A percentile compares a stretch with the other conserved stretches of the same genome.
phyloP scores from a whole-genome alignment of 2,329 filamentous ascomycete species.

The Epichloe amarillans region DNA sequence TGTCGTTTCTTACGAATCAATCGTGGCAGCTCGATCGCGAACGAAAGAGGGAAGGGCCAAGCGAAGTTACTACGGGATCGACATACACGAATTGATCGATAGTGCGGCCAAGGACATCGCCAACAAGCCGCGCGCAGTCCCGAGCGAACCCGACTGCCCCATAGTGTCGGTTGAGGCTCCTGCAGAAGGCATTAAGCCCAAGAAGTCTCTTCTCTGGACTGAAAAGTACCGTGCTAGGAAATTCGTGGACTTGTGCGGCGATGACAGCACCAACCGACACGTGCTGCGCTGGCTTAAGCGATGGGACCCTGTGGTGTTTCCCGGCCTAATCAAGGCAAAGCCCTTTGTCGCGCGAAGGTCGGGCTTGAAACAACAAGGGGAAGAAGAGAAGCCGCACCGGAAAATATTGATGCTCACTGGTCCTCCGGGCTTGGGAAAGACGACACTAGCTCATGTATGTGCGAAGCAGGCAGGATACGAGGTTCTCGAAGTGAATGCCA shows the following conservation, averaged over 20 bases:
- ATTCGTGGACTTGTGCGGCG: constrained; percentile 87
- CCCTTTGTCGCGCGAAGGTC: constrained; percentile 29
- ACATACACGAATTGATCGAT: constrained; percentile 74
- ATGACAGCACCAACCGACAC: constrained; percentile 81
- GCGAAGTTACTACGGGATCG: constrained; percentile 78
- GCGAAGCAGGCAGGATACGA: constrained; percentile 93
- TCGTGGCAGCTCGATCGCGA: constrained; percentile 54
- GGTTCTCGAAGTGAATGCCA: constrained; percentile 93
- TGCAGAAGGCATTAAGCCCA: constrained; percentile 24
- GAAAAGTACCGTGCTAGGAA: constrained; percentile 91
- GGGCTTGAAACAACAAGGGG: constrained; percentile 27
- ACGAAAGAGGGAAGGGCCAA: constrained; percentile 55
- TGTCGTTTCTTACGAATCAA: constrained; percentile 46
- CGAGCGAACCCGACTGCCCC: constrained; percentile 18
- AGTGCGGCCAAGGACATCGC: constrained; percentile 50
- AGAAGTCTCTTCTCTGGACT: constrained; percentile 65
- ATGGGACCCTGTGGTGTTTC: constrained; percentile 91
- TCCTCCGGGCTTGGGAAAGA: constrained; percentile 88
- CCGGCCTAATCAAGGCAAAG: constrained; percentile 52
- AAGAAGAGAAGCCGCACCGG: constrained; percentile 64
- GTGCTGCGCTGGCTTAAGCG: constrained; percentile 88
- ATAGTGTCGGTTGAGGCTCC: constrained; percentile 30
- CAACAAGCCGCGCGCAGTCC: constrained; percentile 16
- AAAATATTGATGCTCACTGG: constrained; percentile 88
- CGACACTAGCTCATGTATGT: constrained; percentile 90